Conservation (phyloP, 495 filamentous ascomycete genomes). For the Chaetomium tenue region DNA sequence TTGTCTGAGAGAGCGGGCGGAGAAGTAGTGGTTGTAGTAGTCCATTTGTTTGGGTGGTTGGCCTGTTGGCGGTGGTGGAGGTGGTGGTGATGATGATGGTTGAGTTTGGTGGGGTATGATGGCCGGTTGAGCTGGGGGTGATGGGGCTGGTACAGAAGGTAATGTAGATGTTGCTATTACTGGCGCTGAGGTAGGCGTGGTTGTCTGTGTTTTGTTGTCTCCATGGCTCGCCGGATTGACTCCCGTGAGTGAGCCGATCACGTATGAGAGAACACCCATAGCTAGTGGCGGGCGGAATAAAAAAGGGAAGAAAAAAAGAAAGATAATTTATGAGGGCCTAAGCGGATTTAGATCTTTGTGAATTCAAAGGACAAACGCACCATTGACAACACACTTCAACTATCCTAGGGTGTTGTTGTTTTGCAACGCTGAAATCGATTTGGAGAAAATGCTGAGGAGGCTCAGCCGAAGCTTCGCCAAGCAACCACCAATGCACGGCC, state of each 20-base stretch:
- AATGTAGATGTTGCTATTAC: neutral
- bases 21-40: constrained; percentile 18
- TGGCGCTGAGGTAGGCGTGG: neutral
- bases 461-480: constrained; percentile 11
- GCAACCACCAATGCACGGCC: neutral
- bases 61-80: neutral
- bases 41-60: constrained; percentile 4
- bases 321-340: neutral
- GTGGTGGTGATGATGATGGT: constrained; percentile 2
- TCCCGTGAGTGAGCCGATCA: constrained; percentile 8
- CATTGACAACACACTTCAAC: neutral
- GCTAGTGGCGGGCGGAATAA: neutral
- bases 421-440: neutral
- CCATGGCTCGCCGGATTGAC: neutral
- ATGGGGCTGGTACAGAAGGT: neutral
- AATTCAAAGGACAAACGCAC: neutral
- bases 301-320: neutral
- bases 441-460: constrained; percentile 3
- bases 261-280: constrained; percentile 11
- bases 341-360: neutral
- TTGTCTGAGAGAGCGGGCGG: constrained; percentile 28
- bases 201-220: neutral
- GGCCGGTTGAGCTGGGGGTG: neutral
- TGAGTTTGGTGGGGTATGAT: neutral
- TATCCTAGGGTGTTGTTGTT: neutral